Evolutionary conservation across 2,329 filamentous ascomycete genomes (phyloP).

Genomic region (Didymella glomerata): DNA sequence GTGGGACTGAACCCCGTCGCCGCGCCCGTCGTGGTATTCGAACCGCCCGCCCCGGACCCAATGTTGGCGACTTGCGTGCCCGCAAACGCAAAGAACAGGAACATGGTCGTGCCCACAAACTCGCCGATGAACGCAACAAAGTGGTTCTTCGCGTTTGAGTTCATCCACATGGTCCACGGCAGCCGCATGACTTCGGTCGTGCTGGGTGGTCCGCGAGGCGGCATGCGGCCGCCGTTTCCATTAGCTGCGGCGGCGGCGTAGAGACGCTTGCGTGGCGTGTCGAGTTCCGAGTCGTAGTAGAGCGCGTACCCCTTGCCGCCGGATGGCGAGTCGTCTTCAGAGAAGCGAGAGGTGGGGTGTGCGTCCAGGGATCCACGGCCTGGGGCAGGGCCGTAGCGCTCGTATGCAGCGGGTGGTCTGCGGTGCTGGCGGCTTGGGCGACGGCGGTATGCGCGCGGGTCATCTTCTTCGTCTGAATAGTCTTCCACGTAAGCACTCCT

Average conservation of each 20-base stretch:
- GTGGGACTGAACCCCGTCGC: slow-evolving; percentile 23
- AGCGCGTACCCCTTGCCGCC: slow-evolving; percentile 32
- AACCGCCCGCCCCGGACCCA: slow-evolving; percentile 47
- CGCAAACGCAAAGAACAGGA: slow-evolving; percentile 56
- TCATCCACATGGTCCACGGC: slow-evolving; percentile 50
- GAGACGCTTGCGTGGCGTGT: slow-evolving; percentile 25
- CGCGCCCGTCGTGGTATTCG: slow-evolving; percentile 54
- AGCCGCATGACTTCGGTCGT: slow-evolving; percentile 51
- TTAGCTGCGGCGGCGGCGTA: slow-evolving; percentile 10
- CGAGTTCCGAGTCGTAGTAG: slow-evolving; percentile 37
- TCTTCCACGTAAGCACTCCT: slow-evolving; percentile 39
- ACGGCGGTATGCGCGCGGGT: slow-evolving; percentile 34
- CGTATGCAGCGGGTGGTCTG: slow-evolving; percentile 39
- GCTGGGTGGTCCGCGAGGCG: slow-evolving; percentile 31
- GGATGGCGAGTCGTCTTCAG: slow-evolving; percentile 31
- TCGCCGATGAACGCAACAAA: slow-evolving; percentile 59
- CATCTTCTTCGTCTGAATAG: slow-evolving; percentile 40
- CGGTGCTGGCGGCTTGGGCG: slow-evolving; percentile 33
- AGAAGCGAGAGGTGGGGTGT: slow-evolving; percentile 18
- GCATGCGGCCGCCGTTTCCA: slow-evolving; percentile 26
- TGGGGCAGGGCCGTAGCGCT: slow-evolving; percentile 28
- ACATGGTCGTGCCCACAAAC: slow-evolving; percentile 56
- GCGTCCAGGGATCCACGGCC: slow-evolving; percentile 30
- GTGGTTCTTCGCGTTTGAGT: slow-evolving; percentile 49
- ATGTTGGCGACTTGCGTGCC: slow-evolving; percentile 59